phyloP scores from a whole-genome alignment of 176 grass and related monocot genomes.

The Triticum turgidum region DNA sequence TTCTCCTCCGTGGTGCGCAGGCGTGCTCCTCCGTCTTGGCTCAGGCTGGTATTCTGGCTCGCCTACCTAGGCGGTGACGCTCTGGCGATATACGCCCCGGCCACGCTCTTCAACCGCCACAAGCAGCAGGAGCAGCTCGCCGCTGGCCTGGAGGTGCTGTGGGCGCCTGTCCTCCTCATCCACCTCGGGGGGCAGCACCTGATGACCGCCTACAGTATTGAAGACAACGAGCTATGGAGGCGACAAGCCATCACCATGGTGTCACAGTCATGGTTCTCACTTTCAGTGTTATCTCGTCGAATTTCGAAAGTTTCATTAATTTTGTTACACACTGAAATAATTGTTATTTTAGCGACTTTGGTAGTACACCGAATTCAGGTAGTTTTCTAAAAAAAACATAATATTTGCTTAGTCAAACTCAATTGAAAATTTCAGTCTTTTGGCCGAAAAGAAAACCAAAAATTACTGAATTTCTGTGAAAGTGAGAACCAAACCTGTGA shows the following conservation, averaged over 20 bases:
- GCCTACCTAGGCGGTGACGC: not conserved
- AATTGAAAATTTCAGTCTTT: no score
- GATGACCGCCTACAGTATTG: not conserved
- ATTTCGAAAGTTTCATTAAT: no score
- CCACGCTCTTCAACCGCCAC: constrained; percentile 20
- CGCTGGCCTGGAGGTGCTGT: not conserved
- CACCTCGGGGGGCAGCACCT: not conserved
- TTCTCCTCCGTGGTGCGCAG: not conserved
- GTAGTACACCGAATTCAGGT: no score
- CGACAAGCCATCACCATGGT: not conserved
- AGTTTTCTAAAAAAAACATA: no score
- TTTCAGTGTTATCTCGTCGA: no score
- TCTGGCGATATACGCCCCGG: not conserved
- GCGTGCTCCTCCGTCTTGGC: not conserved
- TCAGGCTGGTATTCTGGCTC: not conserved
- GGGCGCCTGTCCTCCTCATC: not conserved
- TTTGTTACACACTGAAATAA: no score
- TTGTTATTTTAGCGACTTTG: no score
- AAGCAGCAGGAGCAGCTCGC: not conserved
- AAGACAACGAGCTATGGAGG: constrained; percentile 15
- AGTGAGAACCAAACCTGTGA: no score
- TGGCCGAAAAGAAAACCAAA: no score
- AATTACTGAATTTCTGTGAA: no score
- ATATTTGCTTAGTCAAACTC: no score
- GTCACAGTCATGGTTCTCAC: not conserved